These are phyloP conservation scores for Ustilago tritici DNA, from an alignment of 1,284 basidiomycete species.

Conservation along the genomic window DNA sequence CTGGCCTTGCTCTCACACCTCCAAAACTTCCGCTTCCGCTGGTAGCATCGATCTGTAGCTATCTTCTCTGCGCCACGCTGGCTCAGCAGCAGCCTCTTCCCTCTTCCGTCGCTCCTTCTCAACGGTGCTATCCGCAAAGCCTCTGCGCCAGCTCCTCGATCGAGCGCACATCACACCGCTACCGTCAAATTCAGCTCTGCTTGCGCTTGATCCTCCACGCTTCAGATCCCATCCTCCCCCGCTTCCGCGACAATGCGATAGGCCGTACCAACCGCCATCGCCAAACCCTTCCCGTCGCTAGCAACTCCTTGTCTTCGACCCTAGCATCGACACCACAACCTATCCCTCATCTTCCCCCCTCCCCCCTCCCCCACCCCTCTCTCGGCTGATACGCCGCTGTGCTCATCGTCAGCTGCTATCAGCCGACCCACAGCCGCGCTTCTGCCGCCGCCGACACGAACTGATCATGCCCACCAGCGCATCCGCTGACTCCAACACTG, in stretches of 20 bases:
- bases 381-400: constrained; percentile 8
- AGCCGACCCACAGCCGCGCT: constrained; percentile 33
- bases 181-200: neutral
- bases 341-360: neutral
- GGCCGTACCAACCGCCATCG: neutral
- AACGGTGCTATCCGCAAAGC: neutral
- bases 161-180: neutral
- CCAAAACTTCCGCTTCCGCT: neutral
- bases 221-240: neutral
- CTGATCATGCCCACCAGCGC: constrained; percentile 51
- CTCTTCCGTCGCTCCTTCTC: neutral
- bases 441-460: constrained; percentile 24
- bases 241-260: constrained; percentile 30
- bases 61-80: neutral
- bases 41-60: neutral
- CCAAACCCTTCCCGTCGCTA: neutral
- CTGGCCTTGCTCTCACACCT: neutral
- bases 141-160: neutral
- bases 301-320: neutral
- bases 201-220: neutral
- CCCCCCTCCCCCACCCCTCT: neutral
- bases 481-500: constrained; percentile 24
- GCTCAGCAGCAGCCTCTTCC: neutral
- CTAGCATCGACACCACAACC: too few relatives aligned
- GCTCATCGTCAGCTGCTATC: constrained; percentile 22